Percentiles rank a stretch among this genome's conserved stretches.
phyloP scores from a whole-genome alignment of 345 rosid genomes.

The Gynandropsis gynandra region DNA sequence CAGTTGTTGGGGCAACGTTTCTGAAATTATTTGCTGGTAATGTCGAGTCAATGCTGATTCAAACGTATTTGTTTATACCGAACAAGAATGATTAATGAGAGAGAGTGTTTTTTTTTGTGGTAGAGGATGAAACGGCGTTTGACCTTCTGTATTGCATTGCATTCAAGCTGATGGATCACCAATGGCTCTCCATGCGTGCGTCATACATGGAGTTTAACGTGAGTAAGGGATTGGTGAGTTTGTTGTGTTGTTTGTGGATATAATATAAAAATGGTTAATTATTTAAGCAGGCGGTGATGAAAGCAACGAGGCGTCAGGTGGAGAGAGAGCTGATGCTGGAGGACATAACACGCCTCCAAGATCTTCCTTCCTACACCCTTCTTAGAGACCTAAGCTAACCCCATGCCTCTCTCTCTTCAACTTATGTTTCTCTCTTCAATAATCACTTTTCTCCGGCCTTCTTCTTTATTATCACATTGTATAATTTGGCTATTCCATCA shows the following conservation, averaged over 20 bases:
- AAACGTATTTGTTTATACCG: no score
- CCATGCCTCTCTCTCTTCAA: no score
- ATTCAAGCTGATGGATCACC: conserved; percentile 94
- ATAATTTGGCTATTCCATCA: no score
- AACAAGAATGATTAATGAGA: conserved; percentile 1
- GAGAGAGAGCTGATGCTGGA: conserved; percentile 89
- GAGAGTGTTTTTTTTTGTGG: conserved; percentile 3
- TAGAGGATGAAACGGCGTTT: conserved; percentile 86
- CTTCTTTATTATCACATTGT: no score
- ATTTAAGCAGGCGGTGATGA: conserved; percentile 70
- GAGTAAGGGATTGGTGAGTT: conserved; percentile 5
- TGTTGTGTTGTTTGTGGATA: no score
- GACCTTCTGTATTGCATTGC: conserved; percentile 94
- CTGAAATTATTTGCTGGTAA: conserved; percentile 85
- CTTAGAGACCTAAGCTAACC: no score
- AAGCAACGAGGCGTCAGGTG: conserved; percentile 76
- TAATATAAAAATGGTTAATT: no score
- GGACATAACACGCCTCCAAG: conserved; percentile 64
- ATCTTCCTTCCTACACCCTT: conserved; percentile 70
- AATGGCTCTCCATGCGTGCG: conserved; percentile 94
- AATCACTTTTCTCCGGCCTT: no score
- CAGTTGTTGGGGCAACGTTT: conserved; percentile 77
- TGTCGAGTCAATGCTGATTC: background rate
- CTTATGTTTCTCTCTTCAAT: no score
- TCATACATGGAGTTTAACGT: conserved; percentile 99